These are phyloP conservation scores for Tricholoma terreum DNA, from an alignment of 768 basidiomycete genomes.

Conservation along the genomic window DNA sequence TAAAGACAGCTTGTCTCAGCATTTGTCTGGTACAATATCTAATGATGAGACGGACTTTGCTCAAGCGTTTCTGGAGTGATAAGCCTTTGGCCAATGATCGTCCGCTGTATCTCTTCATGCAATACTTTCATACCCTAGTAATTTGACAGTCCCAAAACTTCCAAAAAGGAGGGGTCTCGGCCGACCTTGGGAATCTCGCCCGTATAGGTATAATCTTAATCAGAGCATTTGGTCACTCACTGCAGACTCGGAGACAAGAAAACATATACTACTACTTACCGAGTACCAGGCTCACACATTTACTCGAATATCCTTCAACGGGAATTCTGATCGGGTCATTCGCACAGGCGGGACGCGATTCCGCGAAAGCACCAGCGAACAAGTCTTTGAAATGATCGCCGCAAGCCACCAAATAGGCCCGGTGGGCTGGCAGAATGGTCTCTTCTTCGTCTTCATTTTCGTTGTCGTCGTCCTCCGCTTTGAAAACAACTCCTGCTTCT, in stretches of 20 bases:
- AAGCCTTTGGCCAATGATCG: conserved; percentile 14
- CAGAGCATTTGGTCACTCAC: neutral
- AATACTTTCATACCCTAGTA: conserved; percentile 24
- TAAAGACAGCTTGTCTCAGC: neutral
- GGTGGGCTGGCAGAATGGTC: conserved; percentile 36
- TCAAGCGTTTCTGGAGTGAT: neutral
- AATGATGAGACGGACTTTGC: neutral
- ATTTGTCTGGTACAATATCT: neutral
- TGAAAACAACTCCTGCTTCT: conserved; percentile 29
- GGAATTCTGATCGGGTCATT: conserved; percentile 11
- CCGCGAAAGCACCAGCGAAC: conserved; percentile 25
- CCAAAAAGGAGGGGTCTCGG: conserved; percentile 20
- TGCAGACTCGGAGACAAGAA: neutral
- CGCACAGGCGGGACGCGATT: conserved; percentile 11
- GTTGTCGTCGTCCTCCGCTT: conserved; percentile 15
- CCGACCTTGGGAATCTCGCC: conserved; percentile 8
- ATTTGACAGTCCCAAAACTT: conserved; percentile 24
- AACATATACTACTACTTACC: conserved; percentile 27
- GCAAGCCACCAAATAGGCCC: conserved; percentile 34
- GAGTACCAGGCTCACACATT: conserved; percentile 24
- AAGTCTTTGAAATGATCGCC: conserved; percentile 30
- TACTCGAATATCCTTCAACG: conserved; percentile 11
- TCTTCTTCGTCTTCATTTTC: conserved; percentile 9
- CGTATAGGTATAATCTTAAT: conserved; percentile 33
- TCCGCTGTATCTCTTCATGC: conserved; percentile 24